Base-by-base conservation (phyloP, 179 eudicot genomes). In the Silene vulgaris region DNA sequence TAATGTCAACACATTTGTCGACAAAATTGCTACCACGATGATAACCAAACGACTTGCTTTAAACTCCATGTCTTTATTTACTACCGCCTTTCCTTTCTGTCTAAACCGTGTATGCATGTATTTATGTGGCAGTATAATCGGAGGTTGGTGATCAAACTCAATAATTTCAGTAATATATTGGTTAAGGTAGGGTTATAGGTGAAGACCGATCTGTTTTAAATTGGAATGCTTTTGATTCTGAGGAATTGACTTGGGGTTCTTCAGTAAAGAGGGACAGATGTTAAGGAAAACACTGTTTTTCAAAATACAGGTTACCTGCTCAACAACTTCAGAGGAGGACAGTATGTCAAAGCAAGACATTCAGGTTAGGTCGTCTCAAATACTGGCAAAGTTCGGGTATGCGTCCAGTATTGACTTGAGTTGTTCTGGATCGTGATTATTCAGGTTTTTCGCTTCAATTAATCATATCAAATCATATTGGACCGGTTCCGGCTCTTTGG, bases 101-200 rank as follows among this genome's bases (percentile, higher is more conserved):
- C n/a, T 48, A 19, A 17, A 64, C 2, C 63, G 23, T 61, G 12
- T 43, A 6, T 43, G 52, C 16, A 80, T 60, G 59, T 80, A 78
- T 35, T 74, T 65, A 56, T 71, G 62, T 67, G 57, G 6, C 16
- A 6, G 62, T 50, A 16, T 69, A 74, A 57, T 23, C 11, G 1
- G 48, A 71, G 63, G 81, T 81, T 56, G 84, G 81, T 81, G 69
- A 78, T 77, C 84, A 81, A 81, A 81, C 81, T 78, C 30, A 16
- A 16, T 52, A 52, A 16, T 52, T 52, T 52, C 7, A 40, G 48
- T 52, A 52, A 19, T 52, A 52, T 52, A 52, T 52, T 52, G 59
- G 17, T 52, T 52, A 52, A 40, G 48, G 48, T 40, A 1, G 48
- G 50, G 37, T 26, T 62, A 17, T 76, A 45, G 78, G 74, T 74